Evolutionary conservation across 495 filamentous ascomycete species (phyloP).

Genomic region (Lasiosphaeria ovina): DNA sequence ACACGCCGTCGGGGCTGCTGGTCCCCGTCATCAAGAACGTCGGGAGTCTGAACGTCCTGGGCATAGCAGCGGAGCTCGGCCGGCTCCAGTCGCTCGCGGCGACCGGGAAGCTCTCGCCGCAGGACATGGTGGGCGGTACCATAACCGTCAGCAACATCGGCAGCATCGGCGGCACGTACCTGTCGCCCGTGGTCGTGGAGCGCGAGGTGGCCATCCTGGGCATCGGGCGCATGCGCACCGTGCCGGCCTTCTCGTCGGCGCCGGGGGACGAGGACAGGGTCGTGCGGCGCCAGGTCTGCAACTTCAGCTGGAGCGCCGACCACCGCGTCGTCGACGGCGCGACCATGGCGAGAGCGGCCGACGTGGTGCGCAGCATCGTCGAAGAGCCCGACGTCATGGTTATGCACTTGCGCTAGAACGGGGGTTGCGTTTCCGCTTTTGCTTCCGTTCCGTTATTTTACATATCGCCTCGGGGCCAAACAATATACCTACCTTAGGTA

Average conservation of each 20-base stretch:
- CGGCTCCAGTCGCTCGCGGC: conserved; percentile 70
- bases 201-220: conserved; percentile 91
- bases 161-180: conserved; percentile 90
- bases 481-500: no score
- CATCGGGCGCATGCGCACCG: conserved; percentile 70
- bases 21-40: conserved; percentile 96
- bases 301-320: conserved; percentile 97
- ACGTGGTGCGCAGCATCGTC: conserved; percentile 68
- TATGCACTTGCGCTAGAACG: conserved; percentile 49
- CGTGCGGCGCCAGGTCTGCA: conserved; percentile 64
- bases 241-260: conserved; percentile 63
- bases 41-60: conserved; percentile 64
- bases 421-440: neutral
- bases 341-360: conserved; percentile 86
- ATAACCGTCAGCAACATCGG: conserved; percentile 97
- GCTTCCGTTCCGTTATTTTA: no score
- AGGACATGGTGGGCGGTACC: conserved; percentile 81
- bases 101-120: conserved; percentile 67
- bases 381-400: conserved; percentile 87
- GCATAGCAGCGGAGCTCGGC: conserved; percentile 72
- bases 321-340: conserved; percentile 94
- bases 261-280: conserved; percentile 51
- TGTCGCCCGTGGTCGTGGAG: conserved; percentile 84
- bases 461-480: no score
- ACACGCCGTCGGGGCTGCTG: conserved; percentile 83